phyloP scores from a whole-genome alignment of 306 rosid species.

The Trifolium subterraneum region DNA sequence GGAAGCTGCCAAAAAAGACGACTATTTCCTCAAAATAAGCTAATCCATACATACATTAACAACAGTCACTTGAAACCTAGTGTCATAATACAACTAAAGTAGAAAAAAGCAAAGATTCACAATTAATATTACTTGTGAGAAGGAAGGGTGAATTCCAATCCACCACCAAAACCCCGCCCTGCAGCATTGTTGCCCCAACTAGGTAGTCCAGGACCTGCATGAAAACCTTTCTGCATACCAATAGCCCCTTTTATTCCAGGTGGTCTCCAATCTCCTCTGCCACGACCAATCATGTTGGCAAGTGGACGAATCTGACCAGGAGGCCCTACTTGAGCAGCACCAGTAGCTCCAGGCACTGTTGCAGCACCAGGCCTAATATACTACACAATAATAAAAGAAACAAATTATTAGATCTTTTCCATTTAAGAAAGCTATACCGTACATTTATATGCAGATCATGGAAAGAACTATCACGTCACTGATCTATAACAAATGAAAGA shows the following conservation, averaged over 20 bases:
- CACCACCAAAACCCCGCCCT: conserved; percentile 90
- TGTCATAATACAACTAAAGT: conserved; percentile 15
- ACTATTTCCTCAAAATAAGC: neutral
- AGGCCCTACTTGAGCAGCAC: conserved; percentile 75
- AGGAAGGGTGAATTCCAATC: conserved; percentile 96
- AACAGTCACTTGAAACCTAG: conserved; percentile 32
- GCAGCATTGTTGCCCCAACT: conserved; percentile 79
- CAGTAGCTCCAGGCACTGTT: conserved; percentile 66
- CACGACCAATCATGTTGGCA: conserved; percentile 81
- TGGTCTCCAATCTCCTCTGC: conserved; percentile 99
- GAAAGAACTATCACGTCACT: conserved; percentile 22
- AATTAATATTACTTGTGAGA: conserved; percentile 88
- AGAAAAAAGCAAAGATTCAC: conserved; percentile 15
- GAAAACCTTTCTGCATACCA: conserved; percentile 79
- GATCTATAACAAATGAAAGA: conserved; percentile 20
- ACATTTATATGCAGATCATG: conserved; percentile 25
- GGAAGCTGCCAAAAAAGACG: neutral
- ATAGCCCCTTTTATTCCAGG: conserved; percentile 64
- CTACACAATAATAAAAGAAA: conserved; percentile 51
- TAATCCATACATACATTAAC: neutral
- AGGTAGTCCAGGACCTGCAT: conserved; percentile 75
- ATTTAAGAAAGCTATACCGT: conserved; percentile 27
- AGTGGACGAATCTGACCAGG: conserved; percentile 91
- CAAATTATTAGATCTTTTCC: conserved; percentile 26
- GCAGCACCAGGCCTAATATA: conserved; percentile 99